Base-by-base conservation (phyloP, 2,329 filamentous ascomycete species). In the Epichloe bromicola region DNA sequence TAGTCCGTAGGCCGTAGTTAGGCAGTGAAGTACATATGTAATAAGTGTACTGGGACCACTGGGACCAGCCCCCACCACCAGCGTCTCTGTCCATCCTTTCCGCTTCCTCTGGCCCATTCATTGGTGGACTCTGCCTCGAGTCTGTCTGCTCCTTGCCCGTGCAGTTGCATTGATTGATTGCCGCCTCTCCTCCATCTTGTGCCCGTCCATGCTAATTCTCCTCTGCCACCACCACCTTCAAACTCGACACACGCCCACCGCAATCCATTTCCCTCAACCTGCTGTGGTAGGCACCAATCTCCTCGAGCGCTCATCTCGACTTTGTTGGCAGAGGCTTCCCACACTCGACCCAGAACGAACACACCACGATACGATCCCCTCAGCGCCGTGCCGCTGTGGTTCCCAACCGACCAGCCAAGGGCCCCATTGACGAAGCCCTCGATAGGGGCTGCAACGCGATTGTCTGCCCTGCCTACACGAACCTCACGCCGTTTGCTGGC, bases 391-490 rank as follows among this genome's bases (percentile, higher is more conserved):
- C 20, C 37, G 36, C 23, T 17, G 48, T 44, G 41, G 17, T 45
- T 37, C 8, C 38, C 30, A 12, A 26, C 19, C 42, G 15, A 33
- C 41, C 51, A 17, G 34, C 23, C 34, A 37, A 36, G 42, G 23
- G 33, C 17, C 17, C n/a, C 12, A 26, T n/a, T 15, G 34, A 19
- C 46, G 30, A 53, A 51, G 52, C 45, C 45, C 41, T 53, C n/a
- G 41, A 51, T 40, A 51, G 49, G 46, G 52, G 52, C 52, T 49
- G 45, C 46, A 46, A 8, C 42, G 6, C 37, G 11, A 30, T 46
- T 20, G 20, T 55, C 54, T 52, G 52, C 54, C 55, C 54, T 52
- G 52, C 54, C 55, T 30, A 36, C 41, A 33, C 48, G 30, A 33
- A 33, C 34, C 37, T 33, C 10, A n/a, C 45, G 23, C n/a, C 39